phyloP scores from a whole-genome alignment of 306 rosid genomes.

The Dalbergia cochinchinensis region DNA sequence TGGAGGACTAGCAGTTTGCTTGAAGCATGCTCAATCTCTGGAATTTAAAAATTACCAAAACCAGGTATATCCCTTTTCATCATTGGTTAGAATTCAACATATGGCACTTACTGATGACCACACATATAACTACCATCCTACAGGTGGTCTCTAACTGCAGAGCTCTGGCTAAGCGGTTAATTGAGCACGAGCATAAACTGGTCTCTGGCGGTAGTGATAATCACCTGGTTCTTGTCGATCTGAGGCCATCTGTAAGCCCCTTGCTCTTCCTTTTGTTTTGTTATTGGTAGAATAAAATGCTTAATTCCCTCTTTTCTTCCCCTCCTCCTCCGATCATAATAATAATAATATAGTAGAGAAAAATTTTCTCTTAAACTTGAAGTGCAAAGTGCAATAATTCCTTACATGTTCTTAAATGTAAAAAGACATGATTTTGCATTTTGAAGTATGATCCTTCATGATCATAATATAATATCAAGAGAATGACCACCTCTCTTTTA shows the following conservation, averaged over 20 bases:
- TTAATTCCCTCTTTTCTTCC: not conserved
- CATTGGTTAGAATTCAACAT: constrained; percentile 2
- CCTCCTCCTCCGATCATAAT: not conserved
- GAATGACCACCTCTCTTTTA: not conserved
- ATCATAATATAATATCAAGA: not conserved
- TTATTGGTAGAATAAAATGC: not conserved
- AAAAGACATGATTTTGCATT: constrained; percentile 29
- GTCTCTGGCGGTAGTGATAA: constrained; percentile 98
- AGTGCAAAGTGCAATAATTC: constrained; percentile 1
- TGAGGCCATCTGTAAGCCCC: constrained; percentile 86
- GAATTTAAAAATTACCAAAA: constrained; percentile 88
- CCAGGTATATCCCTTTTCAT: constrained; percentile 59
- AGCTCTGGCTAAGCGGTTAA: constrained; percentile 80
- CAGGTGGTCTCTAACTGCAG: constrained; percentile 90
- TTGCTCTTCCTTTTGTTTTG: not conserved
- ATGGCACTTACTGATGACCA: constrained; percentile 33
- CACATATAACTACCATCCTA: constrained; percentile 29
- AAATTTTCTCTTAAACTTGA: constrained; percentile 31
- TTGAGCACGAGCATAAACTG: constrained; percentile 74
- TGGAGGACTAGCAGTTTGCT: constrained; percentile 93
- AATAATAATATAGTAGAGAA: constrained; percentile 1
- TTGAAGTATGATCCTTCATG: not conserved
- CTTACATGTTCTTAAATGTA: constrained; percentile 11
- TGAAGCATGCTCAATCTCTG: constrained; percentile 78
- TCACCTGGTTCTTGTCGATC: constrained; percentile 92